A percentile compares a stretch with the other conserved stretches of the same genome.
Evolutionary conservation across 805 yeast species (phyloP).

Genomic region (Candida coleopterorum): DNA sequence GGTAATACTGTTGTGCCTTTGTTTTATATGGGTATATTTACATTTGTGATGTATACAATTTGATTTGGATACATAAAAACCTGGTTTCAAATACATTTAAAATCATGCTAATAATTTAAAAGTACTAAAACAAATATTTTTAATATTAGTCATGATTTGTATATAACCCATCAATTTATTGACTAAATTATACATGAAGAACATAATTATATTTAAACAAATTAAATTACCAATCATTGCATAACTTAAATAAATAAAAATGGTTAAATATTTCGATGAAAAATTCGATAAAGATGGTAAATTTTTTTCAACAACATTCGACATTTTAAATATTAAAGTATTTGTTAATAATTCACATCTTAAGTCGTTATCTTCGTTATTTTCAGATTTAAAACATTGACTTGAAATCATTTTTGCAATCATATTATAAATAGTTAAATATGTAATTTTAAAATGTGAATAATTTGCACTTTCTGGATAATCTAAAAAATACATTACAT

Average conservation of each 20-base stretch:
- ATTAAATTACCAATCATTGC: constrained; percentile 18
- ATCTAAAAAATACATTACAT: constrained; percentile 8
- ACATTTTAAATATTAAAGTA: constrained; percentile 16
- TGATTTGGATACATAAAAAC: no score
- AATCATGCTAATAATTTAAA: constrained; percentile 7
- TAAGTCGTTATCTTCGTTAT: not conserved
- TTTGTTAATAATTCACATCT: constrained; percentile 6
- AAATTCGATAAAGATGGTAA: constrained; percentile 2
- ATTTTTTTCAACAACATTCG: constrained; percentile 10
- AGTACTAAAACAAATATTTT: constrained; percentile 2
- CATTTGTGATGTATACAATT: no score
- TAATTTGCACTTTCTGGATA: constrained; percentile 4
- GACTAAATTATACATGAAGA: constrained; percentile 9
- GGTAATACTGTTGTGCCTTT: no score
- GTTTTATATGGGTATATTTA: no score
- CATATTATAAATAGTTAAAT: constrained; percentile 3
- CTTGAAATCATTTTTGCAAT: constrained; percentile 3
- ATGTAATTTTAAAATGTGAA: constrained; percentile 3
- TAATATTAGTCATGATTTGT: constrained; percentile 4
- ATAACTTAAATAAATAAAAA: constrained; percentile 14
- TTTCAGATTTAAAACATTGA: not conserved
- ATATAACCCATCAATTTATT: constrained; percentile 4
- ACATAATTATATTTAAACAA: constrained; percentile 15
- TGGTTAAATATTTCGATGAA: constrained; percentile 7
- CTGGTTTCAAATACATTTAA: no score